A percentile compares a stretch with the other conserved stretches of the same genome.
Evolutionary conservation across 176 grass and related monocot genomes (phyloP).

Genomic region (Oryza coarctata): DNA sequence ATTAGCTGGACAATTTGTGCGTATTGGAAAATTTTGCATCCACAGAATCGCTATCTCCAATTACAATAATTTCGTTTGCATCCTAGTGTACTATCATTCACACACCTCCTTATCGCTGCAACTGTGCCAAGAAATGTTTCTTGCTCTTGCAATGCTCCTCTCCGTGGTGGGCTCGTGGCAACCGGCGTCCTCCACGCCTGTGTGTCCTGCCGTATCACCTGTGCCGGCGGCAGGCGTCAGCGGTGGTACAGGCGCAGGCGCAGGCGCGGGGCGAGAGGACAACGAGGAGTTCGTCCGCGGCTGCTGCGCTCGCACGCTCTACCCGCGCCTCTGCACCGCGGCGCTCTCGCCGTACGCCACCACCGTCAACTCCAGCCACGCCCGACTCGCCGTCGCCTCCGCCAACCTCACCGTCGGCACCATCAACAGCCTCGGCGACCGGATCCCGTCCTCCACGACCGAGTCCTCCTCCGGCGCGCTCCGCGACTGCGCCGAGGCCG

Average conservation of each 20-base stretch:
- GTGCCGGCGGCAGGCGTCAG: not conserved
- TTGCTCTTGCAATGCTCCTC: not conserved
- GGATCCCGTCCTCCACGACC: not conserved
- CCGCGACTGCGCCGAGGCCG: not conserved
- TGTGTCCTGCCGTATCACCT: not conserved
- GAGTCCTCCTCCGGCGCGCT: not conserved
- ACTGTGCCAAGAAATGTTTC: not conserved
- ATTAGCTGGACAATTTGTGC: not conserved
- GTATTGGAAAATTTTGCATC: not conserved
- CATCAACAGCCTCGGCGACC: not conserved
- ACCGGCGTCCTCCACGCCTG: not conserved
- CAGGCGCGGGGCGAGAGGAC: not conserved
- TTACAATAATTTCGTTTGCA: not conserved
- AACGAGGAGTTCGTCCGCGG: slow-evolving; percentile 4
- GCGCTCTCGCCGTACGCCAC: slow-evolving; percentile 11
- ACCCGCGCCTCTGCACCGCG: slow-evolving; percentile 15
- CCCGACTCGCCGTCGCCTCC: slow-evolving; percentile 18
- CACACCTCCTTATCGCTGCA: not conserved
- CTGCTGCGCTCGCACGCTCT: slow-evolving; percentile 24
- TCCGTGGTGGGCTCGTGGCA: not conserved
- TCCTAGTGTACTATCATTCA: not conserved
- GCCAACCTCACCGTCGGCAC: slow-evolving; percentile 16
- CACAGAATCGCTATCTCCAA: not conserved
- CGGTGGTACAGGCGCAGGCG: not conserved
- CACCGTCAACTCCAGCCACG: slow-evolving; percentile 6